phyloP scores from a whole-genome alignment of 208 protist species.

The Leishmania aethiopica region DNA sequence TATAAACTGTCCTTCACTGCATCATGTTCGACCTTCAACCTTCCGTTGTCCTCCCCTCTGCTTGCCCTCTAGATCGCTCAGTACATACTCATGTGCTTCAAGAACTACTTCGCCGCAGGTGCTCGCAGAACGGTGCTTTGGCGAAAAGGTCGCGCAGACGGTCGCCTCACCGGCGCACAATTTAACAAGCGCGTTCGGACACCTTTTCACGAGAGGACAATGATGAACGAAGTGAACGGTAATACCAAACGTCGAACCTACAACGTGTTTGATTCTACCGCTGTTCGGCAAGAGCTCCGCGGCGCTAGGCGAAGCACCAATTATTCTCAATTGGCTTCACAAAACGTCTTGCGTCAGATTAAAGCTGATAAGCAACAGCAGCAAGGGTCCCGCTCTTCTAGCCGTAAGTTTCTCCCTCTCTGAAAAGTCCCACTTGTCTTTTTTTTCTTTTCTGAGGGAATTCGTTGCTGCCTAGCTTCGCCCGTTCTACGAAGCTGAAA shows the following conservation, averaged over 20 bases:
- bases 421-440: not conserved
- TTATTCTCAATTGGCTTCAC: conserved; percentile 29
- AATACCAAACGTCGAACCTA: conserved; percentile 6
- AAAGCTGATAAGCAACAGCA: conserved; percentile 20
- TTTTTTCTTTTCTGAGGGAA: not conserved
- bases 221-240: conserved; percentile 19
- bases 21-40: not conserved
- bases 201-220: conserved; percentile 40
- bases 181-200: conserved; percentile 42
- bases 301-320: conserved; percentile 9
- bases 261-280: conserved; percentile 33
- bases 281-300: conserved; percentile 21
- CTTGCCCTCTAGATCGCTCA: not conserved
- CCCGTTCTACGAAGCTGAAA: not conserved
- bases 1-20: not conserved
- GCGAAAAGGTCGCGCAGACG: conserved; percentile 41
- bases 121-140: conserved; percentile 18
- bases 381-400: not conserved
- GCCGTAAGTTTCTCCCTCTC: conserved; percentile 17
- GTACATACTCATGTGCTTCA: conserved; percentile 41
- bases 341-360: conserved; percentile 33
- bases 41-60: not conserved
- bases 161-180: conserved; percentile 26
- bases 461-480: not conserved
- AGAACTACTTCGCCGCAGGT: conserved; percentile 46